Evolutionary conservation across 2,329 filamentous ascomycete genomes (phyloP).

Genomic region (Metarhizium humberi): DNA sequence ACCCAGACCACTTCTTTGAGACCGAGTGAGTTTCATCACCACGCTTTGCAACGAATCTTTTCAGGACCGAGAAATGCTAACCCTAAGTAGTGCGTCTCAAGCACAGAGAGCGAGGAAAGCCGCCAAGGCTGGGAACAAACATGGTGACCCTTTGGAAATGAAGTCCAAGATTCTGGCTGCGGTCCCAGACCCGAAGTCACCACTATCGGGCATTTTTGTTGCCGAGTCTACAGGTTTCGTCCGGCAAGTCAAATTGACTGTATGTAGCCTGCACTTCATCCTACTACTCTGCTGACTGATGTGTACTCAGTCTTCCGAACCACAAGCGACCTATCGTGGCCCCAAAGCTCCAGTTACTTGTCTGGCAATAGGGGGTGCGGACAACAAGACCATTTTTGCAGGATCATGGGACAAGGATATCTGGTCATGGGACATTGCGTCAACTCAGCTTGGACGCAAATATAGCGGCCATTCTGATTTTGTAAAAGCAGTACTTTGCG

Average conservation of each 20-base stretch:
- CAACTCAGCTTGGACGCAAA: constrained; percentile 42
- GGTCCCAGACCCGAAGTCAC: constrained; percentile 54
- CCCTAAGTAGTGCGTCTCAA: constrained; percentile 34
- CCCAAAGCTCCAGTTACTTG: constrained; percentile 74
- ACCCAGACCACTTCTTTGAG: constrained; percentile 83
- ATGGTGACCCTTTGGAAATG: constrained; percentile 71
- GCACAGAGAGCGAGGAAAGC: constrained; percentile 50
- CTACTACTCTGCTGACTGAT: not conserved
- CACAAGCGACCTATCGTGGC: constrained; percentile 50
- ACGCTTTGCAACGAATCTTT: constrained; percentile 9
- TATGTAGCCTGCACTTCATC: constrained; percentile 1
- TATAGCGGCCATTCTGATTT: constrained; percentile 82
- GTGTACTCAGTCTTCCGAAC: constrained; percentile 19
- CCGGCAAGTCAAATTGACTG: constrained; percentile 43
- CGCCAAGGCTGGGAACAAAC: constrained; percentile 63
- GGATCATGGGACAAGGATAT: constrained; percentile 92
- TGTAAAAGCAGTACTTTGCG: constrained; percentile 68
- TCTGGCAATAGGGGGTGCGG: constrained; percentile 53
- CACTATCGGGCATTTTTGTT: constrained; percentile 55
- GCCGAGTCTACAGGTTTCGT: constrained; percentile 82
- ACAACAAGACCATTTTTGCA: constrained; percentile 59
- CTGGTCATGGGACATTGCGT: constrained; percentile 70
- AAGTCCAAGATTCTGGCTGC: constrained; percentile 81
- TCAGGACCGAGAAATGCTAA: not conserved
- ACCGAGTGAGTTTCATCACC: constrained; percentile 58